phyloP scores from a whole-genome alignment of 164 flowering plant species.

The Nymphaea thermarum region DNA sequence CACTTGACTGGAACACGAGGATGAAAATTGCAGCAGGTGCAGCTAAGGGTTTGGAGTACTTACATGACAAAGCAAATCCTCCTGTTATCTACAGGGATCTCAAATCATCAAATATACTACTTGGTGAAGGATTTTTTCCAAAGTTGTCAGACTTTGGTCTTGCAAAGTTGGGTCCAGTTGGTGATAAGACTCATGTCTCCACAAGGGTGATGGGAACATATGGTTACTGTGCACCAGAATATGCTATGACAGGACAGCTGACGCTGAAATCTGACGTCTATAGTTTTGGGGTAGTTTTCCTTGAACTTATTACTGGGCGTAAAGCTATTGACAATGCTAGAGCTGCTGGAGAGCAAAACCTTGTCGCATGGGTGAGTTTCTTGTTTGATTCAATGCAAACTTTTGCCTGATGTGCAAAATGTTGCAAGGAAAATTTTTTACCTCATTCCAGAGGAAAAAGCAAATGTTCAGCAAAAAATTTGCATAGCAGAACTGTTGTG shows the following conservation, averaged over 20 bases:
- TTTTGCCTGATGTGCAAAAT: too few relatives aligned
- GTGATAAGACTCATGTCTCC: constrained; percentile 95
- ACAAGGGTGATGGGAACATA: constrained; percentile 98
- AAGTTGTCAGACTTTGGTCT: constrained; percentile 95
- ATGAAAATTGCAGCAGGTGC: constrained; percentile 99
- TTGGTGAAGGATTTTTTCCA: constrained; percentile 74
- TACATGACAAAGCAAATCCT: constrained; percentile 93
- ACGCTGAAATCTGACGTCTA: constrained; percentile 91
- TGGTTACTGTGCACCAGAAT: constrained; percentile 97
- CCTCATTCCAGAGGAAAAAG: too few relatives aligned
- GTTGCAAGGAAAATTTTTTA: too few relatives aligned
- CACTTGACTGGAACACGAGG: constrained; percentile 86
- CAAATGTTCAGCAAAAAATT: too few relatives aligned
- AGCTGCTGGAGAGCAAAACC: constrained; percentile 70
- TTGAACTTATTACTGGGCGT: constrained; percentile 90
- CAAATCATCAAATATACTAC: constrained; percentile 90
- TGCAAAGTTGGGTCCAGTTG: constrained; percentile 92
- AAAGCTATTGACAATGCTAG: constrained; percentile 76
- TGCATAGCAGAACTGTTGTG: too few relatives aligned
- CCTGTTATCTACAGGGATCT: constrained; percentile 91
- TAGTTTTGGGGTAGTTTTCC: constrained; percentile 92
- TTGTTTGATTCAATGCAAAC: too few relatives aligned
- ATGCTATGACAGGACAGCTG: constrained; percentile 95
- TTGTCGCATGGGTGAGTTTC: constrained; percentile 80
- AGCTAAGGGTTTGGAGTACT: constrained; percentile 86